Conservation (phyloP, 148 eudicot genomes). For the Silene latifolia region DNA sequence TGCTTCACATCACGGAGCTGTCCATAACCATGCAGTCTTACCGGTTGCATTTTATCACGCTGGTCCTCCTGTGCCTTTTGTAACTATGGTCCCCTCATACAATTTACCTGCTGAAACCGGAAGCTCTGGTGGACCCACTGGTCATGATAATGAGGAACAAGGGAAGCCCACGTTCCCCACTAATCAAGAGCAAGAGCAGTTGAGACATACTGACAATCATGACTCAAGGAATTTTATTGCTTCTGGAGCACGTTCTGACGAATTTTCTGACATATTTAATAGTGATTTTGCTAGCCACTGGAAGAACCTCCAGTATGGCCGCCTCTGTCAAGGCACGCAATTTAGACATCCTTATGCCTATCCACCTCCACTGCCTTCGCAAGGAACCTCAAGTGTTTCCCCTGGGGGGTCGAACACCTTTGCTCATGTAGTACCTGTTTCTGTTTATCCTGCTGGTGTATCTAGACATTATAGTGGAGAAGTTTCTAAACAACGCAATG, state of each 20-base stretch:
- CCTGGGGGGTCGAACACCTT: constrained; percentile 24
- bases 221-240: constrained; percentile 19
- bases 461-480: constrained; percentile 38
- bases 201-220: constrained; percentile 13
- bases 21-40: constrained; percentile 30
- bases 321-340: constrained; percentile 40
- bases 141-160: constrained; percentile 13
- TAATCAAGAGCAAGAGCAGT: constrained; percentile 16
- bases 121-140: constrained; percentile 11
- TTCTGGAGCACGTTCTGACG: constrained; percentile 30
- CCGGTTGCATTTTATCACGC: constrained; percentile 45
- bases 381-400: constrained; percentile 31
- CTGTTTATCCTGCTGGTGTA: constrained; percentile 28
- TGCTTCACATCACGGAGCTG: constrained; percentile 32
- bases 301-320: constrained; percentile 55
- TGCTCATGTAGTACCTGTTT: constrained; percentile 27
- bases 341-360: constrained; percentile 28
- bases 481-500: constrained; percentile 42
- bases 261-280: constrained; percentile 44
- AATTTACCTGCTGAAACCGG: constrained; percentile 31
- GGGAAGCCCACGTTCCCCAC: not conserved
- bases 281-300: constrained; percentile 54
- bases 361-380: constrained; percentile 39
- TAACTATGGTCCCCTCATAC: constrained; percentile 44
- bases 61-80: constrained; percentile 43